phyloP scores from a whole-genome alignment of 495 filamentous ascomycete species.

The Elaphomyces granulatus region DNA sequence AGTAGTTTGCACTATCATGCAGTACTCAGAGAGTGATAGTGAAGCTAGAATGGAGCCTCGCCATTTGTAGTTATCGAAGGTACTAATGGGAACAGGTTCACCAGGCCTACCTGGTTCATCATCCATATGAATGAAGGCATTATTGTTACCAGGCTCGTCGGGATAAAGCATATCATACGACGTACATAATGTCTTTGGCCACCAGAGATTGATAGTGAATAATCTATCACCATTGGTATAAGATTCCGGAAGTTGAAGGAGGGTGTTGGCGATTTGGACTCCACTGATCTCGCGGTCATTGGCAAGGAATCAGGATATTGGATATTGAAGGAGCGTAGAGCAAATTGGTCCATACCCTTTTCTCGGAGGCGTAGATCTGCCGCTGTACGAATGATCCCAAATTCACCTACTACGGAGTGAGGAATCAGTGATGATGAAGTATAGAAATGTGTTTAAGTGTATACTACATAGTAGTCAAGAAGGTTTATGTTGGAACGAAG shows the following conservation, averaged over 20 bases:
- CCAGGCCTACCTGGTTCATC: conserved; percentile 1
- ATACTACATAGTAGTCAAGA: too few species aligned
- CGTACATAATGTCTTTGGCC: conserved; percentile 4
- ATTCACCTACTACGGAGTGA: too few species aligned
- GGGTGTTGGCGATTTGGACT: conserved; percentile 2
- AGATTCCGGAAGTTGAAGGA: conserved; percentile 5
- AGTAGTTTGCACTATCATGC: conserved; percentile 3
- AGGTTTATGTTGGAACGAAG: too few species aligned
- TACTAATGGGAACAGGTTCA: neutral
- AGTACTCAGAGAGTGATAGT: conserved; percentile 2
- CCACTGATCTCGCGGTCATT: conserved; percentile 5
- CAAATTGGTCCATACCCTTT: conserved; percentile 1
- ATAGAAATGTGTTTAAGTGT: too few species aligned
- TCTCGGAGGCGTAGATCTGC: neutral
- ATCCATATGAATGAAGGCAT: neutral
- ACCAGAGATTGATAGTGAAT: too few species aligned
- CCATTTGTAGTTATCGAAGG: conserved; percentile 1
- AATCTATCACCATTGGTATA: conserved; percentile 5
- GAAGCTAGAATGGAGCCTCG: conserved; percentile 1
- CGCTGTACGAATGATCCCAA: too few species aligned
- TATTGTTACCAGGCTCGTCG: neutral
- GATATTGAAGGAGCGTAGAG: conserved; percentile 1
- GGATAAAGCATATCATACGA: neutral
- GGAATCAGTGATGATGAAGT: too few species aligned
- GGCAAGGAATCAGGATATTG: too few species aligned